phyloP scores from a whole-genome alignment of 139 green algal species.

The Volvox reticuliferus region DNA sequence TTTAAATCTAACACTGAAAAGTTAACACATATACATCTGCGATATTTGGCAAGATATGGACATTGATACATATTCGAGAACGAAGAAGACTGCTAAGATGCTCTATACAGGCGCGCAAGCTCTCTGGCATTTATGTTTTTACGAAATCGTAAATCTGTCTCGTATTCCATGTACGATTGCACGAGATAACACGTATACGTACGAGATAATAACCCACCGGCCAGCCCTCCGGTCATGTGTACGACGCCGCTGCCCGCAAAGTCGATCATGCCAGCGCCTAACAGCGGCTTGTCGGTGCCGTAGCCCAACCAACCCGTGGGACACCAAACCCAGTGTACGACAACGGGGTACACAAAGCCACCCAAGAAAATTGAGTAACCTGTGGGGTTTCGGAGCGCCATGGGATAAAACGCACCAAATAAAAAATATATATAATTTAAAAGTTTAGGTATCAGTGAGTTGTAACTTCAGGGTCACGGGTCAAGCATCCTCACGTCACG shows the following conservation, averaged over 20 bases:
- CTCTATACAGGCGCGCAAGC: too few species aligned
- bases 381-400: neutral
- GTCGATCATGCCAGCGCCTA: constrained; percentile 81
- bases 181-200: too few species aligned
- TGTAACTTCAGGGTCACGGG: neutral
- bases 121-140: too few species aligned
- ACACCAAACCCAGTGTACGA: constrained; percentile 81
- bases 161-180: too few species aligned
- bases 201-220: neutral
- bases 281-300: constrained; percentile 39
- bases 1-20: too few species aligned
- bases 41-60: too few species aligned
- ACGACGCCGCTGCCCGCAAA: constrained; percentile 81
- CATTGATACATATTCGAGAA: too few species aligned
- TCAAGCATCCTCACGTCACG: neutral
- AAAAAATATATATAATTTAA: too few species aligned
- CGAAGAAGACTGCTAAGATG: too few species aligned
- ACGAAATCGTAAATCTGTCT: too few species aligned
- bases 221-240: constrained; percentile 84
- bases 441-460: neutral
- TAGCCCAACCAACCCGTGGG: constrained; percentile 72
- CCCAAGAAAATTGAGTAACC: constrained; percentile 71
- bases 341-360: constrained; percentile 81
- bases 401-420: too few species aligned
- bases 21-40: too few species aligned